Evolutionary conservation across 306 rosid genomes (phyloP).

Genomic region (Acacia crassicarpa): DNA sequence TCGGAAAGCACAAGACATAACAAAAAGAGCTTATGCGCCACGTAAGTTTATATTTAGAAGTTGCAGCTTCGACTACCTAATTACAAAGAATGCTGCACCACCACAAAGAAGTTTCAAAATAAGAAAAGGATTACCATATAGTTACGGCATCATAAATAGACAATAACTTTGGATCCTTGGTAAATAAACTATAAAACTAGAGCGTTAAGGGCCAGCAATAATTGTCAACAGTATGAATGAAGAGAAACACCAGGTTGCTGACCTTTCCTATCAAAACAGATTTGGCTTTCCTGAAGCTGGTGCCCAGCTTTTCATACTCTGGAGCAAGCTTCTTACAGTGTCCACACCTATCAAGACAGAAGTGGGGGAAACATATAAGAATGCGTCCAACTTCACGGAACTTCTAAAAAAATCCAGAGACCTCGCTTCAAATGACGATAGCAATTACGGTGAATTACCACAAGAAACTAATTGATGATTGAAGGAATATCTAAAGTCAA

Average conservation of each 20-base stretch:
- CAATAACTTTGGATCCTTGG: background rate
- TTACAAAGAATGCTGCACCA: background rate
- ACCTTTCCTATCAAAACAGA: constrained; percentile 92
- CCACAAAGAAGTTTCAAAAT: constrained; percentile 7
- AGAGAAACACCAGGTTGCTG: constrained; percentile 20
- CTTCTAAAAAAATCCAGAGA: background rate
- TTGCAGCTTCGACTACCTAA: constrained; percentile 1
- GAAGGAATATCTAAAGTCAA: background rate
- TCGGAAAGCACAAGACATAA: background rate
- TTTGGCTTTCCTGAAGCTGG: constrained; percentile 85
- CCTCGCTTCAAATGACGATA: background rate
- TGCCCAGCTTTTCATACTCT: constrained; percentile 83
- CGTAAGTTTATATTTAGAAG: constrained; percentile 11
- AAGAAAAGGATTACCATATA: background rate
- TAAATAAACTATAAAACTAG: background rate
- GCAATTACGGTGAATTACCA: background rate
- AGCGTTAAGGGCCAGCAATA: background rate
- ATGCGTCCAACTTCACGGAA: background rate
- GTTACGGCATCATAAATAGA: background rate
- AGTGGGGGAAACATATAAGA: background rate
- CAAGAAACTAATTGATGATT: background rate
- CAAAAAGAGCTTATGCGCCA: background rate
- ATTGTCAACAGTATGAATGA: constrained; percentile 6
- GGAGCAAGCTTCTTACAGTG: constrained; percentile 99
- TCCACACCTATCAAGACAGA: constrained; percentile 73